A percentile compares a stretch with the other conserved stretches of the same genome.
phyloP scores from a whole-genome alignment of 257 asterid species.

The Fraxinus excelsior region DNA sequence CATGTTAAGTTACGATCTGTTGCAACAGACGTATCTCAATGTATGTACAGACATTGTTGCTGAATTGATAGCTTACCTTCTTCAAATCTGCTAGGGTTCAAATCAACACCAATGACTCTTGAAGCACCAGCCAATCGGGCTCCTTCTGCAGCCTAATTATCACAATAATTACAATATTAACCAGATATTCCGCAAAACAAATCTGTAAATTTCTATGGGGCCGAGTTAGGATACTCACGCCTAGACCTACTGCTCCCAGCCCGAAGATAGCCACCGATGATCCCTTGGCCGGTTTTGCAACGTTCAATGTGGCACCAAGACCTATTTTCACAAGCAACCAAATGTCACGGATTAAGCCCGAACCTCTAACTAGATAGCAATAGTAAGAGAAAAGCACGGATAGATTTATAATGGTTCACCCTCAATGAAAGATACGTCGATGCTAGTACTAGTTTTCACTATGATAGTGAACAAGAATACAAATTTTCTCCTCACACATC shows the following conservation, averaged over 20 bases:
- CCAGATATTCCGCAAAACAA: neutral
- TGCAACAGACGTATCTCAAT: no score
- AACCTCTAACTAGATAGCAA: neutral
- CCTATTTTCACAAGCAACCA: slow-evolving; percentile 34
- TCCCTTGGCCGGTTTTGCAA: slow-evolving; percentile 75
- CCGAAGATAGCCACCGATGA: slow-evolving; percentile 79
- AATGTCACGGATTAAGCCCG: neutral
- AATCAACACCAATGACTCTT: slow-evolving; percentile 57
- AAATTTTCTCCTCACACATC: no score
- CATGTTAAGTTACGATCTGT: no score
- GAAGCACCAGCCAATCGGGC: slow-evolving; percentile 62
- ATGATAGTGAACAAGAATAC: no score
- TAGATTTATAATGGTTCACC: no score
- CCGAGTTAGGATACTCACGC: slow-evolving; percentile 49
- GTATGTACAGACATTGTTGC: neutral
- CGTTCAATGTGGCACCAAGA: slow-evolving; percentile 77
- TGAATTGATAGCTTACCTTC: slow-evolving; percentile 27
- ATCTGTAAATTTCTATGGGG: neutral
- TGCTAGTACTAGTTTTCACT: neutral
- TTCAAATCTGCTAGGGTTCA: slow-evolving; percentile 42
- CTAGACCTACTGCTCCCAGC: slow-evolving; percentile 91
- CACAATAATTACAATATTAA: neutral
- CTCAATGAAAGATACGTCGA: no score
- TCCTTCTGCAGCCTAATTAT: slow-evolving; percentile 63
- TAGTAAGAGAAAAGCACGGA: no score